phyloP scores from a whole-genome alignment of 345 rosid species.

The Bruguiera sexangula region DNA sequence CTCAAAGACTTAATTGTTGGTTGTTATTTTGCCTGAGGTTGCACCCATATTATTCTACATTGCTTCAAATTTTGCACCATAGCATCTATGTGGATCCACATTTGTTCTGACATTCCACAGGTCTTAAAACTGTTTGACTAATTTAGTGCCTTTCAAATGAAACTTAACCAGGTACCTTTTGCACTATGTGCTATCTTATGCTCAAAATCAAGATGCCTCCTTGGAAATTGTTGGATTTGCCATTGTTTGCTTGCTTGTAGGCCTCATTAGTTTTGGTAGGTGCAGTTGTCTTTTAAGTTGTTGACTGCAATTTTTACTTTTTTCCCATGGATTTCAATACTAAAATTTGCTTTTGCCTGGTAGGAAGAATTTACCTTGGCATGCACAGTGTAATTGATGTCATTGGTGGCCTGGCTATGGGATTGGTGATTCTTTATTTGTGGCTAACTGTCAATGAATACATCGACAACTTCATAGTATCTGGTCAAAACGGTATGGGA shows the following conservation, averaged over 20 bases:
- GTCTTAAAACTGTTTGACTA: background rate
- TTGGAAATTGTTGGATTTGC: slow-evolving; percentile 51
- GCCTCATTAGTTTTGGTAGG: slow-evolving; percentile 71
- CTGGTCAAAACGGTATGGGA: slow-evolving; percentile 76
- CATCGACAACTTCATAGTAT: slow-evolving; percentile 62
- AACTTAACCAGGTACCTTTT: slow-evolving; percentile 58
- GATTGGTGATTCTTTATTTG: slow-evolving; percentile 58
- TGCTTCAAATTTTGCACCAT: background rate
- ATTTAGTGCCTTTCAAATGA: background rate
- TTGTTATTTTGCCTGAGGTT: background rate
- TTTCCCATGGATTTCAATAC: slow-evolving; percentile 10
- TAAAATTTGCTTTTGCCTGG: slow-evolving; percentile 36
- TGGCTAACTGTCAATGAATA: slow-evolving; percentile 66
- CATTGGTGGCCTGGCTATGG: slow-evolving; percentile 67
- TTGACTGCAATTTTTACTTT: background rate
- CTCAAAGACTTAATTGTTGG: background rate
- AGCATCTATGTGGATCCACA: background rate
- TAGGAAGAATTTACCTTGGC: slow-evolving; percentile 97
- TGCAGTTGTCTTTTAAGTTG: slow-evolving; percentile 12
- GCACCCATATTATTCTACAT: background rate
- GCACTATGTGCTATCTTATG: slow-evolving; percentile 52
- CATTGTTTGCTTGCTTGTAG: slow-evolving; percentile 59
- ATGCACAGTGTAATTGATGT: slow-evolving; percentile 93
- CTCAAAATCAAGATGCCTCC: slow-evolving; percentile 29
- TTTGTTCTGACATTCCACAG: background rate